Evolutionary conservation across 2,329 filamentous ascomycete species (phyloP), one percentile per base, ranked within the genome.

Genomic region (Aspergillus neoniger): DNA sequence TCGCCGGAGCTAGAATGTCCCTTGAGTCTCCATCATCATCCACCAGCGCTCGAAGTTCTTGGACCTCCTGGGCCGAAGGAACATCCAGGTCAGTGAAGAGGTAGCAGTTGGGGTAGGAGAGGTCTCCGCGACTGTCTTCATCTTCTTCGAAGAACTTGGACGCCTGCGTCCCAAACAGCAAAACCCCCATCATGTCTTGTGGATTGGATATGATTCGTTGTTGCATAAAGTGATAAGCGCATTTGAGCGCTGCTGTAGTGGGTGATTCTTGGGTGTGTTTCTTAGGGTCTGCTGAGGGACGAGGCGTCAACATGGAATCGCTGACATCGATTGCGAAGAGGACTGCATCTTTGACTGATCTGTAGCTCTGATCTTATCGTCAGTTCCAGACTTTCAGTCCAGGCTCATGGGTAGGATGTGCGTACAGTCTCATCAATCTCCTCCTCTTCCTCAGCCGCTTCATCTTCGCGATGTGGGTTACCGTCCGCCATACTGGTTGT

Each of bases 201-300:
- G 95, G 95, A 63, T 93, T 94, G 3, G 94, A 94, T 69, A 99
- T 98, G 76, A 99, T 98, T 69, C 95, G 91, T 79, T 98, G 94
- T 78, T 98, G 92, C 91, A 99, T 97, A 56, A 99, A 82, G 71
- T 92, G 87, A 71, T 96, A 96, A 60, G 94, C 95, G 70, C 92
- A 97, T 82, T 96, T 96, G 53, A 99, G 79, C 4, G 95, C 93
- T 15, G 94, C 93, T 55, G 89, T 84, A 0, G 92, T 83, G 4
- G 94, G 88, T 48, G 90, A 93, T 70, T 94, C 91, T 59, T 82
- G 87, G 65, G 91, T 89, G 47, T 87, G 86, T 74, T 92, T 94
- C 77, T 91, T 96, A 54, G 88, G 85, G 62, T 85, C 83, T 6
- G 83, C 83, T 2, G 82, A 79, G 2, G 86, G 84, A 21, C 91